Percentiles rank a stretch among this genome's conserved stretches.
phyloP scores from a whole-genome alignment of 495 filamentous ascomycete species.

The Geoglossum glabrum region DNA sequence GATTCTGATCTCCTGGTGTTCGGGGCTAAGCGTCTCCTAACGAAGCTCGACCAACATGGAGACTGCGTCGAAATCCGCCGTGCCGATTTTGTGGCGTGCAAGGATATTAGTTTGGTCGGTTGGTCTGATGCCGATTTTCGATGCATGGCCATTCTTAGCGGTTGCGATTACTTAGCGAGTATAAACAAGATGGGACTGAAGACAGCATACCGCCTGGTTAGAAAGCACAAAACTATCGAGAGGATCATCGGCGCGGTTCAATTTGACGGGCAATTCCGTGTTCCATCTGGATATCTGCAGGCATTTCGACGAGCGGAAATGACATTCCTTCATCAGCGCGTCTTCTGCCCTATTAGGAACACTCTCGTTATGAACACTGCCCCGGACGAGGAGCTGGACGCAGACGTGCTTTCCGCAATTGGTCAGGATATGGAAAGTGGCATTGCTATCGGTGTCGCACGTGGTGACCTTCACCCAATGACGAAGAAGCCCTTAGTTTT shows the following conservation, averaged over 20 bases:
- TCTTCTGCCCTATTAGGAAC: constrained; percentile 60
- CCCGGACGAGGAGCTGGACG: constrained; percentile 34
- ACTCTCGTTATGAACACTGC: constrained; percentile 52
- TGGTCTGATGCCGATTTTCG: constrained; percentile 87
- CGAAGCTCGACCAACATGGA: constrained; percentile 86
- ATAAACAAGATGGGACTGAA: constrained; percentile 78
- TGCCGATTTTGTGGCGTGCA: constrained; percentile 66
- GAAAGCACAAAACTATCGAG: constrained; percentile 75
- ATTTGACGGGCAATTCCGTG: constrained; percentile 65
- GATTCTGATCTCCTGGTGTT: constrained; percentile 96
- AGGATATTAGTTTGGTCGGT: constrained; percentile 69
- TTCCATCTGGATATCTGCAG: constrained; percentile 60
- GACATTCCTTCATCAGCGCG: constrained; percentile 85
- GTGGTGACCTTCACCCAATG: constrained; percentile 72
- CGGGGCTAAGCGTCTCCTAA: constrained; percentile 72
- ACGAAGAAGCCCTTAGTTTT: constrained; percentile 50
- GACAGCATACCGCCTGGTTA: constrained; percentile 74
- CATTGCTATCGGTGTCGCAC: constrained; percentile 56
- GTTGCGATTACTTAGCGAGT: constrained; percentile 86
- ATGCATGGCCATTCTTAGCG: constrained; percentile 88
- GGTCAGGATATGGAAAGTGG: constrained; percentile 47
- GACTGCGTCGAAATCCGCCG: constrained; percentile 83
- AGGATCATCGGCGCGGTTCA: constrained; percentile 59
- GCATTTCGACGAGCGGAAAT: constrained; percentile 67
- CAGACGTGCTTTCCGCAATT: constrained; percentile 56